Base-by-base conservation (phyloP, 495 filamentous ascomycete genomes). In the Talaromyces borbonicus region DNA sequence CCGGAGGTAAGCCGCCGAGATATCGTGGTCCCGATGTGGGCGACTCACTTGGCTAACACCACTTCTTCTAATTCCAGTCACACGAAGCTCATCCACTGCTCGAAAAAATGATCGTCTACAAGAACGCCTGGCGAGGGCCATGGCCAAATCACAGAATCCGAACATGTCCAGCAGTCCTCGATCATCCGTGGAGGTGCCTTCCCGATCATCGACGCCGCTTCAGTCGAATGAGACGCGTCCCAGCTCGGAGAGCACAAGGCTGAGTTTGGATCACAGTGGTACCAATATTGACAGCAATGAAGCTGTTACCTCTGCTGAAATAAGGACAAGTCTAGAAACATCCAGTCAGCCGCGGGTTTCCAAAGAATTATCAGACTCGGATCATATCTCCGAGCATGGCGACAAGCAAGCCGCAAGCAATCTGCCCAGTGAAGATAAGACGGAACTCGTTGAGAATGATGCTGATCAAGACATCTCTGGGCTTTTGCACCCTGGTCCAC, bases 61-160 rank as follows among this genome's bases (percentile, higher is more conserved):
- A 9, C 14, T 32, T 35, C 8, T 40, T 38, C 16, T 30, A 30
- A 14, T 25, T 68, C 67, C 74, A 25, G 56, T 77, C 18, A 84
- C 79, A 6, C 70, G 67, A 24, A 79, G 62, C 51, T 66, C 70
- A 14, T 71, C 67, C 8, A 66, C 49, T 49, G 61, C 72, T 30
- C 70, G 66, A 47, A 74, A 76, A 44, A 90, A 83, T 69, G 84
- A 87, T 50, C 77, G 85, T 9, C 73, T 96, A 29, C 89, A 95
- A 59, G 89, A 95, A 63, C 79, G 87, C 23, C 69, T 96, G 5
- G 90, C 88, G 27, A 75, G 75, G 30, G 81, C 81, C 9, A 65
- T 83, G 56, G 75, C 67, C 0, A 71, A 70, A 32, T 59, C 59
- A 6, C 72, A 62, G 36, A 49, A 59, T 15, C 30, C 56, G 5